Conservation (phyloP, 345 rosid species). For the Sonneratia alba region DNA sequence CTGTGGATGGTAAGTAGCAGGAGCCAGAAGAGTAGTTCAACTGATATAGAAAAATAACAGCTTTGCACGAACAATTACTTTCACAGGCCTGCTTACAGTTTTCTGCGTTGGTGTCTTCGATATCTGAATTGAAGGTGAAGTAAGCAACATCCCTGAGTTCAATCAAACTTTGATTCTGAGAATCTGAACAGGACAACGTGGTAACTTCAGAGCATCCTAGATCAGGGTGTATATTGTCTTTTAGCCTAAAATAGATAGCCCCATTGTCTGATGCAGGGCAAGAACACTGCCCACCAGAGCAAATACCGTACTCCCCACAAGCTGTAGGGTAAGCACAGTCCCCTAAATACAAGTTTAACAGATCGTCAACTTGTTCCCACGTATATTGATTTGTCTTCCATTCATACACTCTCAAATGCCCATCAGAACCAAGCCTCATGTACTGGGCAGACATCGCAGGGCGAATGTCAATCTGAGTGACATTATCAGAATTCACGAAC, state of each 20-base stretch:
- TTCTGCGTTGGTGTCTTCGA: background rate
- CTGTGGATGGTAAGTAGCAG: slow-evolving; percentile 5
- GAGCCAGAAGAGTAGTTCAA: background rate
- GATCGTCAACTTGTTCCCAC: slow-evolving; percentile 6
- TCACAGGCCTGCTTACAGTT: slow-evolving; percentile 15
- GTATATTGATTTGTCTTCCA: background rate
- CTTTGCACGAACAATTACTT: slow-evolving; percentile 24
- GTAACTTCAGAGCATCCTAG: slow-evolving; percentile 2
- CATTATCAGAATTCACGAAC: background rate
- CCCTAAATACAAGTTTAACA: background rate
- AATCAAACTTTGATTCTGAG: background rate
- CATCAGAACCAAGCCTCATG: slow-evolving; percentile 21
- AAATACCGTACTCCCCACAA: slow-evolving; percentile 3
- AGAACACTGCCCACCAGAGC: background rate
- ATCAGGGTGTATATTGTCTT: background rate
- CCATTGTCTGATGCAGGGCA: slow-evolving; percentile 2
- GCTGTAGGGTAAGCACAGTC: background rate
- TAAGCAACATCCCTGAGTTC: background rate
- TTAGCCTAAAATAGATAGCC: background rate
- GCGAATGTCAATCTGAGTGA: too few species aligned
- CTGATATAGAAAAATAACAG: slow-evolving; percentile 7
- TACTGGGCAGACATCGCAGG: slow-evolving; percentile 5
- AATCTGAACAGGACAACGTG: slow-evolving; percentile 4
- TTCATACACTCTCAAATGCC: slow-evolving; percentile 16
- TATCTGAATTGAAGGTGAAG: slow-evolving; percentile 1